Percentiles rank a stretch among this genome's conserved stretches.
Evolutionary conservation across 129 eudicot genomes (phyloP).

Genomic region (Mikania micrantha): DNA sequence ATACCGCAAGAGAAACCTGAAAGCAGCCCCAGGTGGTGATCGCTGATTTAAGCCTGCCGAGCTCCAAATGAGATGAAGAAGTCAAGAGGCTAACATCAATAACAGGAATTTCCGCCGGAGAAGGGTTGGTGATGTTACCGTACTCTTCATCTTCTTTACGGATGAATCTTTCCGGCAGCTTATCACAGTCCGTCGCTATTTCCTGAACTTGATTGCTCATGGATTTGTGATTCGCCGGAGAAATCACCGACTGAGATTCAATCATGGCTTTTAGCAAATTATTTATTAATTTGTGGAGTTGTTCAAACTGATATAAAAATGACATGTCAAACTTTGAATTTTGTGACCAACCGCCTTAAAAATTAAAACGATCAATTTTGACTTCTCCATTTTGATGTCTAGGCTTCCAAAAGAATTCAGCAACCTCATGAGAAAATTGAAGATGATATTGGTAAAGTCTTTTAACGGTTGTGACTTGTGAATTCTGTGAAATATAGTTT

Average conservation of each 20-base stretch:
- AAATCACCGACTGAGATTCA: not conserved
- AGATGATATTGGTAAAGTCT: no score
- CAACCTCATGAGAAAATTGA: no score
- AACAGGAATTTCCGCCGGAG: slow-evolving; percentile 8
- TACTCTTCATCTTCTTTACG: slow-evolving; percentile 17
- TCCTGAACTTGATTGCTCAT: slow-evolving; percentile 29
- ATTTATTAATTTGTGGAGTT: not conserved
- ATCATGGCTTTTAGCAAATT: not conserved
- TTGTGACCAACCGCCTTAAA: not conserved
- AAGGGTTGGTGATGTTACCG: slow-evolving; percentile 7
- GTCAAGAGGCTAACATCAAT: slow-evolving; percentile 25
- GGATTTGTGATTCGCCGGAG: not conserved
- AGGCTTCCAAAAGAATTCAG: no score
- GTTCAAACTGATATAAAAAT: not conserved
- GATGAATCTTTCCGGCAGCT: slow-evolving; percentile 22
- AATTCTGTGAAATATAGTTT: no score
- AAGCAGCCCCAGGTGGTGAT: slow-evolving; percentile 56
- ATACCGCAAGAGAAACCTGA: not conserved
- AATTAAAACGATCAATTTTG: not conserved
- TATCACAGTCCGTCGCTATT: slow-evolving; percentile 5
- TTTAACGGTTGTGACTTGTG: no score
- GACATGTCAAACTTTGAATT: not conserved
- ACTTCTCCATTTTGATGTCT: not conserved
- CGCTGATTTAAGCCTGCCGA: slow-evolving; percentile 41
- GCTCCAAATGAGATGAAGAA: slow-evolving; percentile 27